Evolutionary conservation across 257 asterid genomes (phyloP).

Genomic region (Solanum habrochaites): DNA sequence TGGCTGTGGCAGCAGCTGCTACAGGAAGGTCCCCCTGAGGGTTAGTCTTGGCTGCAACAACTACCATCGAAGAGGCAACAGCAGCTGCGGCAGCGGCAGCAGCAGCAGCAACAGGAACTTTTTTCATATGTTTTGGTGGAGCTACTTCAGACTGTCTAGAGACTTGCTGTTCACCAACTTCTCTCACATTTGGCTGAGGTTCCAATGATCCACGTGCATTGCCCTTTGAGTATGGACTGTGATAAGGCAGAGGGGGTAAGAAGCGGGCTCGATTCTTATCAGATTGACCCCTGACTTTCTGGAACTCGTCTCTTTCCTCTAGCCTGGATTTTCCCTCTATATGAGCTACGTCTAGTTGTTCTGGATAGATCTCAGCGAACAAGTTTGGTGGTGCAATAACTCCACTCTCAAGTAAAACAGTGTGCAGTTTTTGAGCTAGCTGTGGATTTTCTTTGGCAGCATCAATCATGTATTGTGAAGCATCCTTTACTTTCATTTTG

Average conservation of each 20-base stretch:
- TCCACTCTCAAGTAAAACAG: constrained; percentile 88
- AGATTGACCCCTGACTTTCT: constrained; percentile 14
- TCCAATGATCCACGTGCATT: constrained; percentile 22
- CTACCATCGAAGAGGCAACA: constrained; percentile 94
- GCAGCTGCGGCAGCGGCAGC: constrained; percentile 90
- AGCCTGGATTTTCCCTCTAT: constrained; percentile 24
- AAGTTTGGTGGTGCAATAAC: constrained; percentile 89
- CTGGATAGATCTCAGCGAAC: constrained; percentile 62
- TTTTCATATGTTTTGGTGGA: constrained; percentile 27
- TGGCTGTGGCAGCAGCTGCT: constrained; percentile 87
- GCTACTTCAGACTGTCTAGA: constrained; percentile 30
- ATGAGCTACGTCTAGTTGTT: constrained; percentile 25
- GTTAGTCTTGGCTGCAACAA: constrained; percentile 54
- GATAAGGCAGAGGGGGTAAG: constrained; percentile 78
- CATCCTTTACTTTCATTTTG: constrained; percentile 84
- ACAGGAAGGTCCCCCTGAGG: constrained; percentile 67
- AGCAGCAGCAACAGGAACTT: constrained; percentile 76
- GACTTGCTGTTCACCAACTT: constrained; percentile 17
- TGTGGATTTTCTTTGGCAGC: constrained; percentile 96
- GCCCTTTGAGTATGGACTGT: constrained; percentile 27
- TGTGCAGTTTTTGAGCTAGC: constrained; percentile 91
- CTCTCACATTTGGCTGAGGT: constrained; percentile 25
- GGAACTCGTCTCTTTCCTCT: constrained; percentile 21
- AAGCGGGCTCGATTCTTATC: constrained; percentile 28
- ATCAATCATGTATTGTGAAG: constrained; percentile 86